Base-by-base conservation (phyloP, 2,329 filamentous ascomycete species). In the Metarhizium humberi region DNA sequence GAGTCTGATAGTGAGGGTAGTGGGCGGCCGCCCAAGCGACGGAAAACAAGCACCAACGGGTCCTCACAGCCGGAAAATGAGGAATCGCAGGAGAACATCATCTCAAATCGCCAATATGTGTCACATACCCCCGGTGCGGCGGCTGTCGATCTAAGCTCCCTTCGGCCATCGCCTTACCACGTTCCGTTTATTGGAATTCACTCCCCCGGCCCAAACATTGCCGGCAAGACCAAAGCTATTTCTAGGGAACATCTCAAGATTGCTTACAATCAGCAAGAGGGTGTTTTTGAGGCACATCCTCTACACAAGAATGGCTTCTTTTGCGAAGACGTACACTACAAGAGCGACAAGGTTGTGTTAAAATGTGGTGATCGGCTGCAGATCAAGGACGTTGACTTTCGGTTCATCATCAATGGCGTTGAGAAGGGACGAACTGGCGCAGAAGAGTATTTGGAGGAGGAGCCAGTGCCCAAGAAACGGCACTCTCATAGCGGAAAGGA, bases 211-310 rank as follows among this genome's bases (percentile, higher is more conserved):
- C 79, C 79, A 5, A 75, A 81, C 51, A 81, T 82, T 57, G 79
- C 82, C 3, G 75, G 69, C 57, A 82, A 80, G 59, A 88, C 87
- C 52, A 88, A 87, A 64, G 81, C 80, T 52, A 91, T 92, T 54
- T 92, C 88, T 3, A 77, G 87, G 58, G 75, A 86, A 61, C 88
- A 92, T 67, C 74, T 89, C 51, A 85, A 84, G 63, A 89, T 92
- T 61, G 75, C 80, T 50, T 92, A 85, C 70, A 87, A 88, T 63
- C 75, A 80, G 58, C 73, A 81, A 13, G 76, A 76, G 45, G 76
- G 81, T 20, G 73, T 81, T 6, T 92, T 89, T 63, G 82, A 89
- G 64, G 81, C 87, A 50, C 75, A 78, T 29, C 77, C 79, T 0
- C 63, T 83, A 8, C 80, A 83, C 60, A 77, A 76, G 59, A 90